Evolutionary conservation across 2,329 filamentous ascomycete species (phyloP), one percentile per base, ranked within the genome.

Genomic region (Pseudogymnoascus sp.): DNA sequence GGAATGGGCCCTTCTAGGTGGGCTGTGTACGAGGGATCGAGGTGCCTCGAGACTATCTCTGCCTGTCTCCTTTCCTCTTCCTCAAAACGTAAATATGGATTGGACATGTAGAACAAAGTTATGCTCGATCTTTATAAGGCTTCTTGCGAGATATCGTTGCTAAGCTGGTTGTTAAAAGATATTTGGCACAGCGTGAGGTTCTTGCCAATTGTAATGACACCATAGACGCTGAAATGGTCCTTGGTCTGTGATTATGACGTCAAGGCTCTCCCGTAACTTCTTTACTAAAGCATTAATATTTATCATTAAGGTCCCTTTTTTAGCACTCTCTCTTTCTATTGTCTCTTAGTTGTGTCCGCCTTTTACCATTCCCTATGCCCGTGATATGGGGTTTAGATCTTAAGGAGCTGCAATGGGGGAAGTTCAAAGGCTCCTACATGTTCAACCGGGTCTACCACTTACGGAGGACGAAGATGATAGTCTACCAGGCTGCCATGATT

Each of bases 401-500:
- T 62, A 74, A 74, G 60, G 82, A 85, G 67, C 82, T 85, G 69
- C 78, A 82, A 75, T 85, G 82, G 82, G 72, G 72, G 65, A 84
- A 84, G 69, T 85, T 85, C 77, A 81, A 79, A 65, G 78, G 73
- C 65, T 78, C 76, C n/a, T 79, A 84, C 70, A 85, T 85, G 82
- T 85, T 81, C 74, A 81, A 81, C 67, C 78, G 73, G 33, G 74
- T 76, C 11, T 84, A 83, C 68, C 81, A 85, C 70, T 72, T 83
- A 2, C 80, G 83, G 46, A 76, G 80, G 19, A 82, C 80, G 7
- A 85, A 84, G 68, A 84, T 86, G 76, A 79, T 84, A 65, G 78
- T 85, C 63, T 86, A 86, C 69, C 83, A 85, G 70, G 74, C 79
- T 63, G 82, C 83, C 65, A 81, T 85, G 81, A 83, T 85, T 60